Percentiles rank a stretch among this genome's conserved stretches.
Evolutionary conservation across 306 rosid species (phyloP).

Genomic region (Potentilla sterilis): DNA sequence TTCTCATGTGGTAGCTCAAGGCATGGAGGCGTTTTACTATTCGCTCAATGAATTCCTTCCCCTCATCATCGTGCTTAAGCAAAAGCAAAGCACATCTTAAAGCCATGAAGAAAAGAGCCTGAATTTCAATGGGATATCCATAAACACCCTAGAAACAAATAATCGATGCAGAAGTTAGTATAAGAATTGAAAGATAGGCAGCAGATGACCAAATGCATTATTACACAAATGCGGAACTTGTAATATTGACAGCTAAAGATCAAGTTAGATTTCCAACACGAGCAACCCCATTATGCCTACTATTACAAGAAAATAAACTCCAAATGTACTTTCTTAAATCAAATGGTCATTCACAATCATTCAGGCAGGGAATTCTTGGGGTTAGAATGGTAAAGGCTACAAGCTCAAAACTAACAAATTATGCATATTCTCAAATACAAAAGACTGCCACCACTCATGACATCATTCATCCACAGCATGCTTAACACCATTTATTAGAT

Average conservation of each 20-base stretch:
- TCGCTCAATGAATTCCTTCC: constrained; percentile 66
- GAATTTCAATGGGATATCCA: constrained; percentile 94
- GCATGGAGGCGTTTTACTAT: constrained; percentile 75
- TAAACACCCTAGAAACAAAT: constrained; percentile 73
- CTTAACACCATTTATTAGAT: constrained; percentile 10
- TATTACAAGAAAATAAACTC: constrained; percentile 2
- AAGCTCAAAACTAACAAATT: background rate
- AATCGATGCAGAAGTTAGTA: constrained; percentile 23
- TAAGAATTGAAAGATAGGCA: constrained; percentile 11
- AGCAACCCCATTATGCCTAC: background rate
- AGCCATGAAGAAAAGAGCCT: constrained; percentile 95
- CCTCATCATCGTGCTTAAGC: constrained; percentile 81
- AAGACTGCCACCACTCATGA: background rate
- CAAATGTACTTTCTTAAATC: background rate
- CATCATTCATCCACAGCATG: background rate
- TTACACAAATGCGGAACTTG: background rate
- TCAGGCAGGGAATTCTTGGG: background rate
- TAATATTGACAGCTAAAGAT: background rate
- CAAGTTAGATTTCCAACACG: background rate
- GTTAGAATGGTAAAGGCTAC: constrained; percentile 2
- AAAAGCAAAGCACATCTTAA: constrained; percentile 79
- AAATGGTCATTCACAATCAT: background rate
- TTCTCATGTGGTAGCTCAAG: constrained; percentile 79
- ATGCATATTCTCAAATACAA: background rate
- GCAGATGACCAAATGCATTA: background rate